Evolutionary conservation across 495 filamentous ascomycete genomes (phyloP).

Genomic region (Pyrenula massariospora): DNA sequence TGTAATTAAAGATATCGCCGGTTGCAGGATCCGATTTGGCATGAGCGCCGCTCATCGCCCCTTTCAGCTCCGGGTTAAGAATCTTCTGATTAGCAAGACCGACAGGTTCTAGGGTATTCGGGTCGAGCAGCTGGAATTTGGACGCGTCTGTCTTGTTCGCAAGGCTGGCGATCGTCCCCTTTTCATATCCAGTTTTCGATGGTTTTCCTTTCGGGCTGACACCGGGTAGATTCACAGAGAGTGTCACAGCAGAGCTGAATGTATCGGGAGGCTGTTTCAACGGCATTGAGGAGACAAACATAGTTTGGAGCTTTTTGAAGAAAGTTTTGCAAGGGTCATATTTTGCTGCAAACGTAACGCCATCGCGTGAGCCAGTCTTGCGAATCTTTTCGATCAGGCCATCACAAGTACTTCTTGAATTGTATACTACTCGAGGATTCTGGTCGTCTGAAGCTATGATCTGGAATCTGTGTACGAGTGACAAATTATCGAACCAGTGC

Average conservation of each 20-base stretch:
- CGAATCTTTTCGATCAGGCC: constrained; percentile 40
- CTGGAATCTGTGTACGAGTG: constrained; percentile 64
- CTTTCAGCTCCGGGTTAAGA: constrained; percentile 56
- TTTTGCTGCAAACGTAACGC: constrained; percentile 49
- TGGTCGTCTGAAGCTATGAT: constrained; percentile 27
- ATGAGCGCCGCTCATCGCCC: constrained; percentile 52
- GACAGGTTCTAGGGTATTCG: constrained; percentile 59
- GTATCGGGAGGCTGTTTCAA: constrained; percentile 1
- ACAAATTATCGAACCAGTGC: constrained; percentile 78
- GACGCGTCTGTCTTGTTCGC: constrained; percentile 50
- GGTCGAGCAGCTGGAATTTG: constrained; percentile 47
- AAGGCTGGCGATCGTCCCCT: constrained; percentile 27
- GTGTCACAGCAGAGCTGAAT: constrained; percentile 32
- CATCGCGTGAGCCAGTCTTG: constrained; percentile 29
- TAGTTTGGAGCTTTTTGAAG: constrained; percentile 54
- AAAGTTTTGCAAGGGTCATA: constrained; percentile 56
- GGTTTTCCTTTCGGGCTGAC: constrained; percentile 10
- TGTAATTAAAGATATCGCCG: constrained; percentile 71
- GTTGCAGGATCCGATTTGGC: constrained; percentile 57
- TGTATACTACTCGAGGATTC: constrained; percentile 46
- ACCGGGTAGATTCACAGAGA: constrained; percentile 47
- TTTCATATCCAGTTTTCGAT: constrained; percentile 9
- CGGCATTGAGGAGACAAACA: constrained; percentile 21
- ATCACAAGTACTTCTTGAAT: constrained; percentile 55
- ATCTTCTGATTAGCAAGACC: constrained; percentile 39